Conservation (phyloP, 306 rosid genomes). For the Abrus precatorius region DNA sequence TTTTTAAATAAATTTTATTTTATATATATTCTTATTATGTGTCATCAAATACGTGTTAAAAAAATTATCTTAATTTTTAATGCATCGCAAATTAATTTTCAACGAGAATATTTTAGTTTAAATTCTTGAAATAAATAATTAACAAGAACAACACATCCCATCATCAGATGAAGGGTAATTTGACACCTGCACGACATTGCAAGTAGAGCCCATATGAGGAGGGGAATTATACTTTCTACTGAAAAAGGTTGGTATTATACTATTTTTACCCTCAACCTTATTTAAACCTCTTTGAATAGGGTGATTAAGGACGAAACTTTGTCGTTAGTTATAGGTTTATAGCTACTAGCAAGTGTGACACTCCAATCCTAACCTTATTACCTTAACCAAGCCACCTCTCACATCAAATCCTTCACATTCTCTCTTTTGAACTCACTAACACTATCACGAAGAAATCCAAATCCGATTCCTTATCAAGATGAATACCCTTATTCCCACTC, state of each 20-base stretch:
- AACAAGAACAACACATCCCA: background rate
- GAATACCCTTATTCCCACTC: constrained; percentile 34
- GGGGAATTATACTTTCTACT: constrained; percentile 6
- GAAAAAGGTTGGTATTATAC: constrained; percentile 34
- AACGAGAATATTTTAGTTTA: too few species aligned
- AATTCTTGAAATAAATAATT: background rate
- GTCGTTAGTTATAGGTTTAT: background rate
- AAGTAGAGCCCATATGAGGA: background rate
- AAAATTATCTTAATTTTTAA: too few species aligned
- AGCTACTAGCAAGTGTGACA: constrained; percentile 14
- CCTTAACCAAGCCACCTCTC: constrained; percentile 25
- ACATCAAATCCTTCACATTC: background rate
- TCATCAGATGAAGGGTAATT: constrained; percentile 38
- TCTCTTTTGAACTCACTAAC: constrained; percentile 12
- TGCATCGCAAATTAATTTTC: too few species aligned
- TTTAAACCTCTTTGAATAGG: constrained; percentile 20
- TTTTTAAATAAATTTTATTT: too few species aligned
- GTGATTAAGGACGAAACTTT: constrained; percentile 6
- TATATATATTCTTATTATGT: too few species aligned
- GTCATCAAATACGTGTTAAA: too few species aligned
- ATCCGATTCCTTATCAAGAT: constrained; percentile 26
- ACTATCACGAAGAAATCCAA: constrained; percentile 8
- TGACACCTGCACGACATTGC: constrained; percentile 36
- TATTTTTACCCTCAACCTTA: constrained; percentile 12
- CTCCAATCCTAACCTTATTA: constrained; percentile 32